phyloP scores from a whole-genome alignment of 192 early-diverging fungal species.

The Borealophlyctis nickersoniae region DNA sequence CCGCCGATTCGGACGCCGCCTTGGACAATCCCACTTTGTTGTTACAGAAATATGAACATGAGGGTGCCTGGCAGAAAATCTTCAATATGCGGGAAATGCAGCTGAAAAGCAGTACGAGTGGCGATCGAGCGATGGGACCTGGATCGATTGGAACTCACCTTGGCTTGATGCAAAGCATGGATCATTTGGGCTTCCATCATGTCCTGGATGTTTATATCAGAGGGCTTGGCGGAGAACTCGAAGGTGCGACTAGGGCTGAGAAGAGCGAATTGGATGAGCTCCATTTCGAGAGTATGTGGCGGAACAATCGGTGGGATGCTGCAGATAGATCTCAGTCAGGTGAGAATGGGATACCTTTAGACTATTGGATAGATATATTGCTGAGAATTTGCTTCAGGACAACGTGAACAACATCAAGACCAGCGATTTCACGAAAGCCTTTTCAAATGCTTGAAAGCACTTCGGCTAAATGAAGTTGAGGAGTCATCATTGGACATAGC shows the following conservation, averaged over 20 bases:
- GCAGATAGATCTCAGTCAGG: neutral
- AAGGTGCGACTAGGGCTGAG: neutral
- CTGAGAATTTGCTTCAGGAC: no score
- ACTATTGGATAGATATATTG: no score
- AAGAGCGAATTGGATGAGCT: conserved; percentile 11
- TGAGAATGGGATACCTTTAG: no score
- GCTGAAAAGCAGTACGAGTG: neutral
- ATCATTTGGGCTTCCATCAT: conserved; percentile 26
- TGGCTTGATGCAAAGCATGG: conserved; percentile 28
- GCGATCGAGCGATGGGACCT: neutral
- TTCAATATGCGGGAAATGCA: conserved; percentile 20
- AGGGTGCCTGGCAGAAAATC: conserved; percentile 23
- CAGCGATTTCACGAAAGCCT: conserved; percentile 7
- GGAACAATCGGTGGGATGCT: conserved; percentile 28
- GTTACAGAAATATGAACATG: conserved; percentile 24
- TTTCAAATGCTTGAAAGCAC: conserved; percentile 14
- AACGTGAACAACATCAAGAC: no score
- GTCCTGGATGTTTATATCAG: conserved; percentile 16
- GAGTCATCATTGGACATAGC: no score
- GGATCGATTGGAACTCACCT: neutral
- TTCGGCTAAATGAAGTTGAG: conserved; percentile 1
- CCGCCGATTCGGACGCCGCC: conserved; percentile 13
- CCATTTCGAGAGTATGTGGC: conserved; percentile 36
- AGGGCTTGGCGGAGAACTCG: neutral
- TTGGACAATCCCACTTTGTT: conserved; percentile 5